Conservation (phyloP, 768 basidiomycete genomes). For the Lentinula boryana region DNA sequence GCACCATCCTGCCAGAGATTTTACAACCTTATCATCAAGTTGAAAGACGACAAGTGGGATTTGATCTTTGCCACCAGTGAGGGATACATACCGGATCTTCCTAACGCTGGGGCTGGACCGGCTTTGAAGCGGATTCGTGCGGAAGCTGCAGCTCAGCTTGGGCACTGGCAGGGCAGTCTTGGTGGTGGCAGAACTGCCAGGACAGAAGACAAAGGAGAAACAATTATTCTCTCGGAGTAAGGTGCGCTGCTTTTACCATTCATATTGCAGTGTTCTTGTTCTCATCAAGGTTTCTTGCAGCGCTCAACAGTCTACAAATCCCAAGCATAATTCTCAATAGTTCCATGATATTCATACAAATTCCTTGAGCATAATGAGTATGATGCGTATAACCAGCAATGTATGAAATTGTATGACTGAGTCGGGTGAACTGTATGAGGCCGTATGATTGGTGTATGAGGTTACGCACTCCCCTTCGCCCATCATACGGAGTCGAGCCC, state of each 20-base stretch:
- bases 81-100: background rate
- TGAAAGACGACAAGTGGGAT: background rate
- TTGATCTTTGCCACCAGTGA: background rate
- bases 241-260: too few relatives aligned
- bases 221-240: background rate
- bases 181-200: conserved; percentile 8
- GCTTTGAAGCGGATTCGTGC: background rate
- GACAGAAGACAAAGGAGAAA: background rate
- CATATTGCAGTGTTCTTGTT: too few relatives aligned
- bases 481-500: background rate
- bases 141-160: background rate
- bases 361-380: too few relatives aligned
- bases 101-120: background rate
- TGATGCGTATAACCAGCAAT: too few relatives aligned
- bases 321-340: too few relatives aligned
- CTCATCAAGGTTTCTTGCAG: too few relatives aligned
- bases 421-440: background rate
- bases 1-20: background rate
- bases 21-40: background rate
- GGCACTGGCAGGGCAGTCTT: too few relatives aligned
- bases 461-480: background rate
- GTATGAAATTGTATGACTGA: background rate
- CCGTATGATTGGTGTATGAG: background rate
- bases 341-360: too few relatives aligned
- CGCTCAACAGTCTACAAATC: too few relatives aligned